phyloP scores from a whole-genome alignment of 495 filamentous ascomycete species.

The Trypethelium eluteriae region DNA sequence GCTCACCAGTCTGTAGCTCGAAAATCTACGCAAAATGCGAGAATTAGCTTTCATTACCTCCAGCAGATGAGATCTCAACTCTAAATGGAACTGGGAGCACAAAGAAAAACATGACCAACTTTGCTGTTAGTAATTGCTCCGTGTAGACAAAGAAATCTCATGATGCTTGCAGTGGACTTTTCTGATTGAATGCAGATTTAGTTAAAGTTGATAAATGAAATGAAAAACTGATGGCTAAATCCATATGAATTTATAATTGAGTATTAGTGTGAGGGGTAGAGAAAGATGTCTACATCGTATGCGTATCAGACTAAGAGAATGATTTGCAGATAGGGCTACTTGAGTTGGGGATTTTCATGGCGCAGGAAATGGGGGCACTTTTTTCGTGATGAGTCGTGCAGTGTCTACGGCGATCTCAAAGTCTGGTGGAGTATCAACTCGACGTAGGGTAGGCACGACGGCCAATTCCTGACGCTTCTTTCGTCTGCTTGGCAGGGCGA shows the following conservation, averaged over 20 bases:
- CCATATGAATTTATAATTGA: not conserved
- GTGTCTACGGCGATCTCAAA: too few species aligned
- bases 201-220: not conserved
- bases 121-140: not conserved
- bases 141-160: slow-evolving; percentile 2
- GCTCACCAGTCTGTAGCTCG: slow-evolving; percentile 3
- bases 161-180: not conserved
- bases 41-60: not conserved
- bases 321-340: not conserved
- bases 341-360: not conserved
- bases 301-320: not conserved
- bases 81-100: not conserved
- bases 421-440: too few species aligned
- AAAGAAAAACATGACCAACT: not conserved
- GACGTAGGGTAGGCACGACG: too few species aligned
- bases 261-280: not conserved
- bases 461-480: not conserved
- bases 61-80: not conserved
- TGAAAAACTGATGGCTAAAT: not conserved
- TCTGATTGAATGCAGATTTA: not conserved
- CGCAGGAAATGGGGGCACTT: too few species aligned
- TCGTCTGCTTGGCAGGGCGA: not conserved
- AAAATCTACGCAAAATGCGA: slow-evolving; percentile 3
- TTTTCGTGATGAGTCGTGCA: too few species aligned
- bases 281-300: not conserved